A percentile compares a stretch with the other conserved stretches of the same genome.
These are phyloP conservation scores for Quercus gilva DNA, from an alignment of 306 rosid genomes.

Conservation along the genomic window DNA sequence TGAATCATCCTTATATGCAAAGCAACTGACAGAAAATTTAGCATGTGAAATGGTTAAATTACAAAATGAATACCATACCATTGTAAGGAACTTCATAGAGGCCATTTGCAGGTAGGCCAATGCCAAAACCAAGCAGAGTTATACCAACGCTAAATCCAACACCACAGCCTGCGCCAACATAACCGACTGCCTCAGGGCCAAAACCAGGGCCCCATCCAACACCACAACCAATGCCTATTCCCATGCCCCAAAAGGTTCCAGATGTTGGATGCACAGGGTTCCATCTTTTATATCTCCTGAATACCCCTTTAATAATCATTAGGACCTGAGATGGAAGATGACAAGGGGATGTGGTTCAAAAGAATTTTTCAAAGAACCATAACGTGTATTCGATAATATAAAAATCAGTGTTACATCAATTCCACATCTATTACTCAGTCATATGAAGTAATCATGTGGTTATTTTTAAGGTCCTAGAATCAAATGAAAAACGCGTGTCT, in stretches of 20 bases:
- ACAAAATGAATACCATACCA: slow-evolving; percentile 39
- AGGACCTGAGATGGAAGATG: slow-evolving; percentile 39
- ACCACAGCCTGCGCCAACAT: slow-evolving; percentile 98
- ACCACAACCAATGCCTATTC: slow-evolving; percentile 92
- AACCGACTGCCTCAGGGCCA: slow-evolving; percentile 91
- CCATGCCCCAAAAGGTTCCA: slow-evolving; percentile 98
- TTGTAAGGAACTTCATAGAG: slow-evolving; percentile 50
- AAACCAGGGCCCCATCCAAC: slow-evolving; percentile 99
- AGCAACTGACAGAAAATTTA: slow-evolving; percentile 13
- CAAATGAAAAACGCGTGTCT: too few relatives aligned
- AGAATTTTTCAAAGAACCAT: background rate
- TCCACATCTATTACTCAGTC: background rate
- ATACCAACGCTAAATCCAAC: slow-evolving; percentile 85
- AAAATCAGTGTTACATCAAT: background rate
- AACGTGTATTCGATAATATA: background rate
- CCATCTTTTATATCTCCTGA: slow-evolving; percentile 76
- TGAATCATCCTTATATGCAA: background rate
- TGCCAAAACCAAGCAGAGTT: slow-evolving; percentile 73
- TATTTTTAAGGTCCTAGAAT: background rate
- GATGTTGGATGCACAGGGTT: slow-evolving; percentile 86
- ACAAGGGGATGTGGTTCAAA: background rate
- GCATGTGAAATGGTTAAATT: background rate
- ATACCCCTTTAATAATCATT: slow-evolving; percentile 80
- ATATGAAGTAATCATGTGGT: background rate
- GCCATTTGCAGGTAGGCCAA: slow-evolving; percentile 77